Percentiles rank a stretch among this genome's conserved stretches.
Conservation (phyloP, 108 stramenopile species). For the Schizochytrium sp. region DNA sequence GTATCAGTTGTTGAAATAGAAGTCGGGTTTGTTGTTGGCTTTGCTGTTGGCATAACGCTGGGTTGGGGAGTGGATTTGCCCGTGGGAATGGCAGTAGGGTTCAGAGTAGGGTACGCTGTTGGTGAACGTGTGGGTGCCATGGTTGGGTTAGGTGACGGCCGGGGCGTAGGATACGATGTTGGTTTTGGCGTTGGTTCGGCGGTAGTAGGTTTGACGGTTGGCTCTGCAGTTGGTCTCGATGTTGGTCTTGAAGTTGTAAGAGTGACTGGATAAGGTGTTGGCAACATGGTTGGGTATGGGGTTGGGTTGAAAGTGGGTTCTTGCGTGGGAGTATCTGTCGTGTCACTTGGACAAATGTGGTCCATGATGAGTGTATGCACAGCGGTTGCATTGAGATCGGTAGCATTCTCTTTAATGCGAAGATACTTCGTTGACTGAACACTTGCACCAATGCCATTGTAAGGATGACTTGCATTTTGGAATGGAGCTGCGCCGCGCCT, state of each 20-base stretch:
- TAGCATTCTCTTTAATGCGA: background rate
- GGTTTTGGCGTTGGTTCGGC: background rate
- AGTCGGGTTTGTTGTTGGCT: background rate
- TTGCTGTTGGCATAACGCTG: background rate
- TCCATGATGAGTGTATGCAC: background rate
- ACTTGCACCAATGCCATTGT: slow-evolving; percentile 4
- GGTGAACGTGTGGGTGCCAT: background rate
- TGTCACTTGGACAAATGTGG: background rate
- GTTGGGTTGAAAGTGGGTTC: background rate
- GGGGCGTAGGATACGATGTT: background rate
- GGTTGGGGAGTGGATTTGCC: background rate
- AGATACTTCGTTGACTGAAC: background rate
- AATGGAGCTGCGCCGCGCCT: background rate
- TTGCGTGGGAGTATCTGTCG: background rate
- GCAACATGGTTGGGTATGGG: background rate
- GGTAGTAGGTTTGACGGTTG: background rate
- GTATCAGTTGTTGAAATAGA: background rate
- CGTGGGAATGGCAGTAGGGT: background rate
- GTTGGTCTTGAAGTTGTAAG: background rate
- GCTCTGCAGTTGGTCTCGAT: background rate
- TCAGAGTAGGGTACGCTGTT: background rate
- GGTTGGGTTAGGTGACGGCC: background rate
- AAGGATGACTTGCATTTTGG: background rate
- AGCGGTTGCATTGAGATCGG: background rate
- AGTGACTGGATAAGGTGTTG: background rate